These are phyloP conservation scores for Fusarium sp. DNA, from an alignment of 2,329 filamentous ascomycete genomes.

Conservation along the genomic window DNA sequence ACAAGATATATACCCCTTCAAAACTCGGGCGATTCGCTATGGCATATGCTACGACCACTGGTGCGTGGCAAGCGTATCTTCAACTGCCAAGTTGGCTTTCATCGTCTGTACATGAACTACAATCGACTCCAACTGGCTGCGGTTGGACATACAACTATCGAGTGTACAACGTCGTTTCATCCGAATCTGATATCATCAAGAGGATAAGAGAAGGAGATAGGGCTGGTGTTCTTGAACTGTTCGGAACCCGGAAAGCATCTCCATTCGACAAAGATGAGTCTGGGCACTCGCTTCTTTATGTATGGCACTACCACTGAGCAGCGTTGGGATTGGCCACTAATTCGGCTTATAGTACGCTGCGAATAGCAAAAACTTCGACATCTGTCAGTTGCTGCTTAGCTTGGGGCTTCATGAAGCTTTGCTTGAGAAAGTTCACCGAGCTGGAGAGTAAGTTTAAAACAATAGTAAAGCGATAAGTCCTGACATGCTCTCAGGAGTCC, in stretches of 20 bases:
- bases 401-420: conserved; percentile 30
- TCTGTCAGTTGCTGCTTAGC: conserved; percentile 26
- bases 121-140: conserved; percentile 10
- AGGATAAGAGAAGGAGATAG: conserved; percentile 26
- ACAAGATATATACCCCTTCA: conserved; percentile 14
- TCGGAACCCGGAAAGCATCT: conserved; percentile 34
- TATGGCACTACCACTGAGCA: neutral
- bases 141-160: conserved; percentile 20
- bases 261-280: conserved; percentile 37
- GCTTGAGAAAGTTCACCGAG: neutral
- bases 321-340: neutral
- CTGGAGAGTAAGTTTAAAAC: neutral
- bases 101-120: conserved; percentile 23
- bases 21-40: conserved; percentile 24
- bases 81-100: conserved; percentile 45
- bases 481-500: conserved; percentile 13
- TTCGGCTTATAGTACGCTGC: conserved; percentile 23
- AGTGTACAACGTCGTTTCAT: conserved; percentile 39
- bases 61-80: conserved; percentile 39
- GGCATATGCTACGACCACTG: conserved; percentile 2
- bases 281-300: conserved; percentile 34
- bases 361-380: neutral
- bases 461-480: neutral
- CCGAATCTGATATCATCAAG: conserved; percentile 25
- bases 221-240: conserved; percentile 37